Conservation (phyloP, 139 green algal species). For the Ostreobium quekettii region DNA sequence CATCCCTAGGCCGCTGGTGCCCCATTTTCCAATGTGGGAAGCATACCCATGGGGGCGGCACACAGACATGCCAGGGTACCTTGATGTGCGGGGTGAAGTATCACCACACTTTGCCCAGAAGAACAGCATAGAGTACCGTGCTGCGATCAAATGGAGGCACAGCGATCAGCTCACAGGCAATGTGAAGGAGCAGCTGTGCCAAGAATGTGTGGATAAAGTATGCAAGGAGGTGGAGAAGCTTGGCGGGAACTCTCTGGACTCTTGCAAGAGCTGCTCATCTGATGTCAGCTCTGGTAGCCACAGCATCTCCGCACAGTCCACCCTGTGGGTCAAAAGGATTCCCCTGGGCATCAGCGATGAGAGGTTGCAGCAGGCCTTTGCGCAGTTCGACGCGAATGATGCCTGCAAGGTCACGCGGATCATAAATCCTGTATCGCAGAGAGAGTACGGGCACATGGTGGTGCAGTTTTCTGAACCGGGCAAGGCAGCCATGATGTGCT, state of each 20-base stretch:
- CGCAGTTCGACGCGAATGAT: not conserved
- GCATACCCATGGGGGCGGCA: not conserved
- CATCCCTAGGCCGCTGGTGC: not conserved
- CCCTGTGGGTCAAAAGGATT: slow-evolving; percentile 6
- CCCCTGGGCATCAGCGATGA: not conserved
- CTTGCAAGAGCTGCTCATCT: not conserved
- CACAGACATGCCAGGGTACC: not conserved
- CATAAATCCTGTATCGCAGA: not conserved
- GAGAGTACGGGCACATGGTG: not conserved
- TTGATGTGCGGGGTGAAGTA: not conserved
- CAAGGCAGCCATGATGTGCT: not conserved
- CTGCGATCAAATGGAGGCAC: slow-evolving; percentile 10
- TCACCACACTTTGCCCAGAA: slow-evolving; percentile 2
- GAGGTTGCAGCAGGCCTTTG: not conserved
- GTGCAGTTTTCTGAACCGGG: not conserved
- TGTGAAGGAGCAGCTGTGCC: not conserved
- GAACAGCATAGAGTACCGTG: not conserved
- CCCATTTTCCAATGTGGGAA: slow-evolving; percentile 3
- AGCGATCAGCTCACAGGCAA: not conserved
- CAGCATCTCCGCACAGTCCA: too few species aligned
- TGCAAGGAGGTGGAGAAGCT: not conserved
- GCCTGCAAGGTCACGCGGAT: slow-evolving; percentile 4
- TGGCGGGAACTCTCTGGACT: too few species aligned
- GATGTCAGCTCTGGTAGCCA: not conserved
- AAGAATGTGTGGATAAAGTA: not conserved